Evolutionary conservation across 1,284 basidiomycete genomes (phyloP), one percentile per base, ranked within the genome.

Genomic region (Golubevia sp.): DNA sequence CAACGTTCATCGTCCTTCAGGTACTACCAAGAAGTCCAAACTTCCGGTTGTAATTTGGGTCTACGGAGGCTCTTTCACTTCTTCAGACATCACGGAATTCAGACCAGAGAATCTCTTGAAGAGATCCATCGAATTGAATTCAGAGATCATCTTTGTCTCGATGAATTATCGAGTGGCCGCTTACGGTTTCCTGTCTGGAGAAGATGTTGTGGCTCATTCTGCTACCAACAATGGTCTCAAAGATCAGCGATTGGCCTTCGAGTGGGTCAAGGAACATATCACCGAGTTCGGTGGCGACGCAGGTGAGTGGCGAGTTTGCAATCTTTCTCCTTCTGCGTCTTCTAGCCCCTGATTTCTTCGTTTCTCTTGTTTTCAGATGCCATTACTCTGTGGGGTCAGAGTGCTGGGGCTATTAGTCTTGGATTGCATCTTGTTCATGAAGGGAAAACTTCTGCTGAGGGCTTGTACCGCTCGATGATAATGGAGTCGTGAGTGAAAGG

Each of bases 361-460:
- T n/a, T n/a, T n/a, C n/a, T n/a, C n/a, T n/a, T n/a, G n/a, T n/a
- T n/a, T 2, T 71, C 79, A 6, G 68, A 84, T 55, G 83, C n/a
- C n/a, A 30, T 86, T 4, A 85, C 85, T 20, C 86, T 87, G 21
- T 57, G 56, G 56, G 56, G 56, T 49, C 38, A 57, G 56, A 18
- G 15, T 18, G 56, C 56, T 6, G 56, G 56, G 15, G 23, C 15
- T 15, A 27, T 56, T 20, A 26, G 23, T 23, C 34, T 56, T 1
- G 55, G 21, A 23, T 27, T 57, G 25, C 56, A 57, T 38, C 56
- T 57, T 15, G 30, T 57, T 8, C 21, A 23, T 8, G 15, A 57
- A 8, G 56, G 56, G 2, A 49, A 25, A 34, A 49, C 30, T 4
- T 48, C 25, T 23, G n/a, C 13, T 18, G 38, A 25, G 6, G 25